Conservation (phyloP, 1,284 basidiomycete genomes). For the Ustilago vetiveriae region DNA sequence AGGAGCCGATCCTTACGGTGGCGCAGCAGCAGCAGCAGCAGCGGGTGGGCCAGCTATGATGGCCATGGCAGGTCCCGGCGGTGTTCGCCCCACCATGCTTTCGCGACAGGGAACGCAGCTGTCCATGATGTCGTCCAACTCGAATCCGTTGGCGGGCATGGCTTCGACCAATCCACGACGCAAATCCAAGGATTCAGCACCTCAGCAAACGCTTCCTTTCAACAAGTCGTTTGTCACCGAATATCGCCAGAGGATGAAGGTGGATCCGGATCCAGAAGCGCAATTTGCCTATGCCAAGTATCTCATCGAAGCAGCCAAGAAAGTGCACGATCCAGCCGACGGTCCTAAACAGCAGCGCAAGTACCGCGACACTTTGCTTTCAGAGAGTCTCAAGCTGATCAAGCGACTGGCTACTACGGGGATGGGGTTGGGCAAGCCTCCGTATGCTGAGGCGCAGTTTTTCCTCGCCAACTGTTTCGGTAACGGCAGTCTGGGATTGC, state of each 20-base stretch:
- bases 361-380: constrained; percentile 87
- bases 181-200: constrained; percentile 52
- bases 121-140: constrained; percentile 37
- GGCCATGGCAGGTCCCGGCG: constrained; percentile 24
- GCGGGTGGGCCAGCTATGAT: constrained; percentile 24
- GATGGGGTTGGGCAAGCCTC: constrained; percentile 69
- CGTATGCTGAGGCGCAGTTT: constrained; percentile 97
- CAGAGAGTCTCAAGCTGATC: constrained; percentile 89
- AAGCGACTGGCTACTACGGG: constrained; percentile 89
- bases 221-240: constrained; percentile 97
- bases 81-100: constrained; percentile 21
- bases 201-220: constrained; percentile 65
- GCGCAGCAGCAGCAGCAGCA: no score
- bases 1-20: constrained; percentile 29
- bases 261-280: constrained; percentile 97
- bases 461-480: constrained; percentile 98
- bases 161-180: constrained; percentile 39
- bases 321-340: constrained; percentile 69
- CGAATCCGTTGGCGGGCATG: constrained; percentile 20
- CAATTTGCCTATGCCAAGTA: constrained; percentile 98
- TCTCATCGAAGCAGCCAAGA: constrained; percentile 97
- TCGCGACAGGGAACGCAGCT: constrained; percentile 46
- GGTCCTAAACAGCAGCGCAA: constrained; percentile 70
- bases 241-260: constrained; percentile 95
- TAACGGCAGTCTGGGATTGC: constrained; percentile 89